phyloP scores from a whole-genome alignment of 352 stramenopile species.

The Salisapilia sapeloensis region DNA sequence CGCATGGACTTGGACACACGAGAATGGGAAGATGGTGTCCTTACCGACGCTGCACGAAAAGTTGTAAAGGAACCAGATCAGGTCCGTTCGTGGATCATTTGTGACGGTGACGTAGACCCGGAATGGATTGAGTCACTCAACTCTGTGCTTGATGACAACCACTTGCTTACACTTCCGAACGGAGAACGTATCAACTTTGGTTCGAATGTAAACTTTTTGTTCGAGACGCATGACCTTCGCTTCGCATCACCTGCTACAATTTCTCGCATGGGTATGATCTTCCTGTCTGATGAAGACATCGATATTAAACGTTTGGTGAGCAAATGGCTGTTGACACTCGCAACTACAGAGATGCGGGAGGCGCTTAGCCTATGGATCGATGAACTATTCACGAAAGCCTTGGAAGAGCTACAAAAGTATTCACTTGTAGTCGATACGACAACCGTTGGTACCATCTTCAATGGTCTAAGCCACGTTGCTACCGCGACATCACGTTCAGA shows the following conservation, averaged over 20 bases:
- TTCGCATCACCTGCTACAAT: constrained; percentile 94
- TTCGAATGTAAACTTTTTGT: constrained; percentile 93
- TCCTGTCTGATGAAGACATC: constrained; percentile 86
- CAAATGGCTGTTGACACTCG: constrained; percentile 61
- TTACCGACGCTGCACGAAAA: constrained; percentile 83
- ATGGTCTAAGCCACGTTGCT: constrained; percentile 80
- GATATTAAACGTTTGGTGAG: constrained; percentile 57
- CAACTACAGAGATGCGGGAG: constrained; percentile 20
- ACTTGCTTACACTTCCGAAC: constrained; percentile 91
- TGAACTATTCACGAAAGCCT: constrained; percentile 80
- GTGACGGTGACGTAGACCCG: constrained; percentile 91
- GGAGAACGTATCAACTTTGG: constrained; percentile 93
- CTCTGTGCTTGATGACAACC: constrained; percentile 93
- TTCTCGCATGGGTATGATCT: constrained; percentile 95
- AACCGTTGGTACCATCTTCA: constrained; percentile 88
- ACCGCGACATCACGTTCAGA: constrained; percentile 48
- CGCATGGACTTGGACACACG: constrained; percentile 91
- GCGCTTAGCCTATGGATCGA: constrained; percentile 79
- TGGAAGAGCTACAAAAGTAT: constrained; percentile 79
- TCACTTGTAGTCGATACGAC: constrained; percentile 85
- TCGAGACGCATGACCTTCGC: constrained; percentile 90
- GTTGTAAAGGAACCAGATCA: constrained; percentile 83
- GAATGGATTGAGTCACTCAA: constrained; percentile 96
- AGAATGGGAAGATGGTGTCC: constrained; percentile 91
- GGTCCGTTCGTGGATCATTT: constrained; percentile 90